Base-by-base conservation (phyloP, 1,284 basidiomycete genomes). In the Tremellales sp. region DNA sequence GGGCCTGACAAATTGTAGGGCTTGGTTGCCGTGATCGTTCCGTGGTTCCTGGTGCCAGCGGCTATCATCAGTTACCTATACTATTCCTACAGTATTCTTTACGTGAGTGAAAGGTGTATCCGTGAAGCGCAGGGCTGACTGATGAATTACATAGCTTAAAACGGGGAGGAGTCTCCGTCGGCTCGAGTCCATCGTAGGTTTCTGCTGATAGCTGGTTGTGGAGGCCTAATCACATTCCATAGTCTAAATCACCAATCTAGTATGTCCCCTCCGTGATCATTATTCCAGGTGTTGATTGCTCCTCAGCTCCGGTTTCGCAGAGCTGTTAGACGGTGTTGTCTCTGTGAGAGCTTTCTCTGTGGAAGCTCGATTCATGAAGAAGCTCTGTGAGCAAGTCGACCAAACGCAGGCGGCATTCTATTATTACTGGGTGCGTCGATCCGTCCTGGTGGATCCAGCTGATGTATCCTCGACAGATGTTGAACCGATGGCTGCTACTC, bases 331-430 rank as follows among this genome's bases (percentile, higher is more conserved):
- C 43, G 87, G 87, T 18, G 84, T 90, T 40, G 74, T 87, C 36
- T 84, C 86, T n/a, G 87, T 94, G 31, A 81, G 91, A 40, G 92
- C 90, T 0, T 95, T 92, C 71, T 85, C 85, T 8, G 86, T 83
- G 2, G 89, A 93, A 60, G 74, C 75, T 32, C 76, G 80, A n/a
- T 92, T 94, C 75, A 77, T 91, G 58, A 78, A 85, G 45, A 63
- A 56, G 24, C 74, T 91, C 27, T 85, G 85, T 63, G 63, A 74
- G 44, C 77, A 85, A 70, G 84, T 91, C 24, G 87, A 92, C 65
- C 83, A 71, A 47, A 75, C 76, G 22, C 65, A 76, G 47, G 70
- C 74, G 40, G 73, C 68, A 1, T 69, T 63, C 52, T 74, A 73
- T 53, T 70, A 67, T 37, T 66, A 66, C 60, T 72, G 69, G 70